A percentile compares a stretch with the other conserved stretches of the same genome.
Conservation (phyloP, 768 basidiomycete species). For the Cytidiella melzeri region DNA sequence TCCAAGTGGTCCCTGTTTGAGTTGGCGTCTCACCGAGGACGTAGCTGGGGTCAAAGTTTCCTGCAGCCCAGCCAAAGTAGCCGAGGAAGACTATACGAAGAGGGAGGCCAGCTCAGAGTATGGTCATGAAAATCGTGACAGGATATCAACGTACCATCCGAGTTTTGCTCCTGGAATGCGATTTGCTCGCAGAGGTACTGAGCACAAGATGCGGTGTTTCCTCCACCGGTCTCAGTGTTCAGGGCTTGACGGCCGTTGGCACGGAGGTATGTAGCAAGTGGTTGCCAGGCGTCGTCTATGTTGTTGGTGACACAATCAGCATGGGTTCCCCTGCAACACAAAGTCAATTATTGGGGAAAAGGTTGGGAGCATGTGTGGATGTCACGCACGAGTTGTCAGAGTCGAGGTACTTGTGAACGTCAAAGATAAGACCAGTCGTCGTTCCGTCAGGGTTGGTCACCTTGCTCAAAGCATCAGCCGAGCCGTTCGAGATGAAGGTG, state of each 20-base stretch:
- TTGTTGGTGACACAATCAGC: conserved; percentile 49
- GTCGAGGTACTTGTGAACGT: conserved; percentile 62
- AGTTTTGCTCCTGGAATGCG: conserved; percentile 39
- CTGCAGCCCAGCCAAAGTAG: conserved; percentile 55
- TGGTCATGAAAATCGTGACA: neutral
- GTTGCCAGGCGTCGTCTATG: conserved; percentile 39
- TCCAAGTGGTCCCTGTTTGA: conserved; percentile 28
- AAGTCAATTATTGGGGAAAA: neutral
- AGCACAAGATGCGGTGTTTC: conserved; percentile 42
- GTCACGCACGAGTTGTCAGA: conserved; percentile 35
- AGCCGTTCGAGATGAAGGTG: conserved; percentile 45
- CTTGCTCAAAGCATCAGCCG: conserved; percentile 39
- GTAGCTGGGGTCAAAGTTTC: conserved; percentile 37
- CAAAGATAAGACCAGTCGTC: conserved; percentile 43
- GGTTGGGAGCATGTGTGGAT: neutral
- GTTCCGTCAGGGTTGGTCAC: conserved; percentile 43
- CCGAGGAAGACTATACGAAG: conserved; percentile 38
- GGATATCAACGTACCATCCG: conserved; percentile 34
- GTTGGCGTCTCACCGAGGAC: conserved; percentile 29
- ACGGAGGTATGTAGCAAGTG: conserved; percentile 45
- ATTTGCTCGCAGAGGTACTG: conserved; percentile 40
- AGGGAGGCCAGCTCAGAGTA: no score
- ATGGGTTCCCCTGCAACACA: conserved; percentile 29
- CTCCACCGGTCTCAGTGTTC: conserved; percentile 58
- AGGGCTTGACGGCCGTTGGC: conserved; percentile 46